Evolutionary conservation across 495 filamentous ascomycete genomes (phyloP).

Genomic region (Penicillium atrosanguineum): DNA sequence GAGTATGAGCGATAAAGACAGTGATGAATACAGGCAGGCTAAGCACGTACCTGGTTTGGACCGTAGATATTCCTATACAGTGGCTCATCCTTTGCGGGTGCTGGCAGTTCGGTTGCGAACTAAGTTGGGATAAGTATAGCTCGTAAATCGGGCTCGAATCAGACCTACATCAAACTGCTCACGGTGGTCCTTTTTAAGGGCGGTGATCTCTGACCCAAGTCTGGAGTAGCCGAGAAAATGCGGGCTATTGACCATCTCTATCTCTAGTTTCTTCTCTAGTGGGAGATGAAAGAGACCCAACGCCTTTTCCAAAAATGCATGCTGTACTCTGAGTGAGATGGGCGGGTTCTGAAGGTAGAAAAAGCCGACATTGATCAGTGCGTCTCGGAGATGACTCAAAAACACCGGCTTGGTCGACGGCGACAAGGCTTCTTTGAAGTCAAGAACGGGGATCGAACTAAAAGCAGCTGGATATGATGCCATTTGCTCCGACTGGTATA

Average conservation of each 20-base stretch:
- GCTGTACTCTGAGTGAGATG: constrained; percentile 62
- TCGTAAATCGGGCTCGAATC: too few species aligned
- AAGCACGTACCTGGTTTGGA: constrained; percentile 56
- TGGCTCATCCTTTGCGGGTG: constrained; percentile 62
- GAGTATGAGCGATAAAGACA: neutral
- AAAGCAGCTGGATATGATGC: constrained; percentile 45
- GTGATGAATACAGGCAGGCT: neutral
- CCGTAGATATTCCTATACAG: constrained; percentile 77
- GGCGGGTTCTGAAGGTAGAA: constrained; percentile 86
- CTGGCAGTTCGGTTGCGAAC: constrained; percentile 61
- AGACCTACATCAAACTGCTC: constrained; percentile 86
- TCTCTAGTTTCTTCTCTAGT: constrained; percentile 74
- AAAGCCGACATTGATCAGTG: constrained; percentile 88
- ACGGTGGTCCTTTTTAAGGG: constrained; percentile 46
- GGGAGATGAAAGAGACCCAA: constrained; percentile 80
- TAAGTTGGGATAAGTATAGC: constrained; percentile 10
- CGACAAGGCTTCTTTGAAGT: constrained; percentile 63
- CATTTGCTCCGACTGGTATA: neutral
- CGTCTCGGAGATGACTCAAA: constrained; percentile 68
- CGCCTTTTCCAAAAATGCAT: constrained; percentile 66
- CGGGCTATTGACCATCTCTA: constrained; percentile 86
- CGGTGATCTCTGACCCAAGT: constrained; percentile 49
- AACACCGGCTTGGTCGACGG: constrained; percentile 72
- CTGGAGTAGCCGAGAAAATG: constrained; percentile 54
- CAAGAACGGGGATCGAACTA: constrained; percentile 74